phyloP scores from a whole-genome alignment of 2,329 filamentous ascomycete genomes.

The Exophiala spinifera region DNA sequence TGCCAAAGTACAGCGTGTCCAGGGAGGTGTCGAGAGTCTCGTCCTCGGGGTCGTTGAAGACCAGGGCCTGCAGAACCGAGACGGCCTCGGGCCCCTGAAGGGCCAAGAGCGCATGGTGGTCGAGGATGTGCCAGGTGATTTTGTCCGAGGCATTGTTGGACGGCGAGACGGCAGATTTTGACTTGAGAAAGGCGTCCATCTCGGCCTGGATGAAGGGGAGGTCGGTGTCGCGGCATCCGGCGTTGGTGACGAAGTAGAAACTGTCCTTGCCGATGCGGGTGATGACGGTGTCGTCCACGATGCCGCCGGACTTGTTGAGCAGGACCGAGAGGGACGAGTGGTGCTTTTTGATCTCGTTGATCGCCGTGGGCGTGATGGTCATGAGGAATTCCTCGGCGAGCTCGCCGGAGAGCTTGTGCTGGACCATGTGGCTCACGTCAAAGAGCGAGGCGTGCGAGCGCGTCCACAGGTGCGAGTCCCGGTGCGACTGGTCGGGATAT shows the following conservation, averaged over 20 bases:
- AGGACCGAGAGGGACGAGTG: conserved; percentile 81
- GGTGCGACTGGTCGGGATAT: conserved; percentile 73
- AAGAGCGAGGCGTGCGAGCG: conserved; percentile 85
- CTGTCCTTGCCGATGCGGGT: conserved; percentile 69
- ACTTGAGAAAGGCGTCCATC: conserved; percentile 58
- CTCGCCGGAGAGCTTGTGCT: conserved; percentile 79
- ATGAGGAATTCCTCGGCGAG: conserved; percentile 79
- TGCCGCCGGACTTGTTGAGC: conserved; percentile 81
- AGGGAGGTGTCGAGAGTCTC: conserved; percentile 51
- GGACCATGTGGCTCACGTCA: conserved; percentile 93
- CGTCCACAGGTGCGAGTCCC: conserved; percentile 86
- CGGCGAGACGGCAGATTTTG: conserved; percentile 41
- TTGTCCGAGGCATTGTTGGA: conserved; percentile 39
- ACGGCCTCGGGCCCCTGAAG: conserved; percentile 81
- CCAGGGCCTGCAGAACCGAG: conserved; percentile 62
- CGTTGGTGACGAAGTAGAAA: conserved; percentile 96
- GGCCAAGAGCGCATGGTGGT: conserved; percentile 75
- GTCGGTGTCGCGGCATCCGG: conserved; percentile 87
- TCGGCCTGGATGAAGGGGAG: conserved; percentile 70
- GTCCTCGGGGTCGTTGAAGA: conserved; percentile 50
- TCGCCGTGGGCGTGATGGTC: conserved; percentile 73
- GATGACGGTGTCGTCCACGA: conserved; percentile 91
- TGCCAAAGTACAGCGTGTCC: conserved; percentile 75
- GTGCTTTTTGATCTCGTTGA: conserved; percentile 62
- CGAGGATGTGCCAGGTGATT: conserved; percentile 67